Evolutionary conservation across 176 grass and related monocot species (phyloP).

Genomic region (Carex littledalei): DNA sequence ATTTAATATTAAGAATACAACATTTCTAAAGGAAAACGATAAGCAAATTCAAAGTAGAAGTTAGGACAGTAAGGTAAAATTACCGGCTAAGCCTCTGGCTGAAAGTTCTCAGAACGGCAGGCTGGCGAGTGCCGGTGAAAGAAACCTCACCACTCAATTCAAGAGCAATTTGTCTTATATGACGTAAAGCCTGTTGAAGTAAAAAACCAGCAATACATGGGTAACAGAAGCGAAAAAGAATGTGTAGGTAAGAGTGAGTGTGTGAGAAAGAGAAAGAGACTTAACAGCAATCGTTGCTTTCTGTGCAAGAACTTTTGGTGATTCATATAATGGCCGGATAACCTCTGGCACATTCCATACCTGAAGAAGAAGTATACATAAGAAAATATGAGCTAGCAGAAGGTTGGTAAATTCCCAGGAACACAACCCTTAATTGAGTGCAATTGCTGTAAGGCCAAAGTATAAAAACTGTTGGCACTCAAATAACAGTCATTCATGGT

Average conservation of each 20-base stretch:
- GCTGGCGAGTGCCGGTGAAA: conserved; percentile 66
- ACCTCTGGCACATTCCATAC: conserved; percentile 94
- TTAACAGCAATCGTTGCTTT: conserved; percentile 81
- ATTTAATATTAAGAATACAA: not conserved
- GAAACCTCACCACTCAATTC: conserved; percentile 60
- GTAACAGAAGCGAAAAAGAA: conserved; percentile 14
- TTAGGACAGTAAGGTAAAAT: not conserved
- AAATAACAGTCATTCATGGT: not conserved
- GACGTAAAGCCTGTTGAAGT: conserved; percentile 61
- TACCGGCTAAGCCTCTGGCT: conserved; percentile 86
- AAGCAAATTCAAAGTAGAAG: not conserved
- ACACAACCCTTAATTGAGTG: not conserved
- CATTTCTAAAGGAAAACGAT: not conserved
- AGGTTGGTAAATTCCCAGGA: not conserved
- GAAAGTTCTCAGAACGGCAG: conserved; percentile 76
- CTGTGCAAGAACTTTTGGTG: conserved; percentile 73
- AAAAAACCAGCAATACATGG: not conserved
- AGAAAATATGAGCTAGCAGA: not conserved
- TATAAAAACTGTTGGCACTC: no score
- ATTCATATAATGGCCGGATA: conserved; percentile 76
- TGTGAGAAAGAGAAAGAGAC: conserved; percentile 5
- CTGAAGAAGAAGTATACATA: conserved; percentile 26
- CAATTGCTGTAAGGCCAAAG: not conserved
- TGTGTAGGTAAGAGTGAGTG: not conserved
- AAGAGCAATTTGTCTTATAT: conserved; percentile 73